Percentiles rank a stretch among this genome's conserved stretches.
Conservation (phyloP, 257 asterid genomes). For the Scutellaria baicalensis region DNA sequence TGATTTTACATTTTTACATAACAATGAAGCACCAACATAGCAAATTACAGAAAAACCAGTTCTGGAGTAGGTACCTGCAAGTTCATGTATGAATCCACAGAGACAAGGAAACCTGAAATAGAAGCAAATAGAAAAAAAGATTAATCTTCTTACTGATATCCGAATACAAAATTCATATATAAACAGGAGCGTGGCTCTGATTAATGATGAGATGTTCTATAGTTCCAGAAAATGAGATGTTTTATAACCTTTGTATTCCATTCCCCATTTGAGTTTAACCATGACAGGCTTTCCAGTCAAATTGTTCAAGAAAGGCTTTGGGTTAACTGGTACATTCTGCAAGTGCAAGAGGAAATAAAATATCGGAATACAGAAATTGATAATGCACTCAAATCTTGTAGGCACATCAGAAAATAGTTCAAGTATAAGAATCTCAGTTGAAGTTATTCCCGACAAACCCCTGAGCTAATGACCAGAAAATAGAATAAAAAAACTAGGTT, state of each 20-base stretch:
- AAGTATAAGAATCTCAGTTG: neutral
- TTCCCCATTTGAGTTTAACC: conserved; percentile 99
- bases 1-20: neutral
- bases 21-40: neutral
- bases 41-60: neutral
- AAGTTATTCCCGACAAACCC: neutral
- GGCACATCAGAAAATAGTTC: neutral
- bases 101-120: conserved; percentile 74
- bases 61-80: conserved; percentile 58
- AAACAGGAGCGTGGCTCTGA: neutral
- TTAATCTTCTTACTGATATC: neutral
- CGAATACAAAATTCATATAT: neutral
- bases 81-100: conserved; percentile 98
- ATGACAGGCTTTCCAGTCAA: conserved; percentile 93
- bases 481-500: neutral
- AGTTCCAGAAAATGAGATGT: neutral
- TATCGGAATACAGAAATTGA: neutral
- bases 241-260: conserved; percentile 84
- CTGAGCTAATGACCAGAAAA: neutral
- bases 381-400: neutral
- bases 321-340: conserved; percentile 97
- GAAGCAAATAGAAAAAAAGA: neutral
- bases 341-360: neutral
- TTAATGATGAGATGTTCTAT: neutral
- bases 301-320: conserved; percentile 96